phyloP scores from a whole-genome alignment of 768 basidiomycete genomes.

The Grammothele lineata region DNA sequence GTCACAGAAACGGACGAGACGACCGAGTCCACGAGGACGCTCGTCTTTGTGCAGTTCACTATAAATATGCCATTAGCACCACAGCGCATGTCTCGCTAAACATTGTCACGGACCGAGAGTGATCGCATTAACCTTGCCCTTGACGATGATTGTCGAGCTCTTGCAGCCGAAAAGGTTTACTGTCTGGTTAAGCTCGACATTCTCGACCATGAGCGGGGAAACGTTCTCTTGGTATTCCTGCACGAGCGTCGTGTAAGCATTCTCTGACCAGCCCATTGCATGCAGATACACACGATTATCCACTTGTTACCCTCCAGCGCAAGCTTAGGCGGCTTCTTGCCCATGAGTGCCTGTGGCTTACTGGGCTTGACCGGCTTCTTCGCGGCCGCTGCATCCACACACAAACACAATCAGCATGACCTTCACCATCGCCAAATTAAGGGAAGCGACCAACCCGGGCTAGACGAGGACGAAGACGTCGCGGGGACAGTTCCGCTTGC shows the following conservation, averaged over 20 bases:
- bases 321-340: conserved; percentile 91
- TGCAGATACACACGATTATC: conserved; percentile 61
- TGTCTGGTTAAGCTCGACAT: conserved; percentile 74
- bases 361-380: conserved; percentile 77
- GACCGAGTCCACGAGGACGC: conserved; percentile 85
- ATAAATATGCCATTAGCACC: no score
- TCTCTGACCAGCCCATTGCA: no score
- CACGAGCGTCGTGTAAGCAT: no score
- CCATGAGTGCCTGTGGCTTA: conserved; percentile 78
- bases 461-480: conserved; percentile 15
- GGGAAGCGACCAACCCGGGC: conserved; percentile 2
- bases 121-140: conserved; percentile 94
- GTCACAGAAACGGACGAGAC: conserved; percentile 90
- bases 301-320: conserved; percentile 91
- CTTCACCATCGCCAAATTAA: background rate
- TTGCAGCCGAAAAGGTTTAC: conserved; percentile 92
- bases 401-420: no score
- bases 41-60: conserved; percentile 89
- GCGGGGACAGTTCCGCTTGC: conserved; percentile 48
- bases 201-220: conserved; percentile 61
- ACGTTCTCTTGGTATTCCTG: conserved; percentile 95
- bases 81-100: no score
- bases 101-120: conserved; percentile 79
- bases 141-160: conserved; percentile 74
- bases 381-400: conserved; percentile 12